phyloP scores from a whole-genome alignment of 2,329 filamentous ascomycete species.

The Colletotrichum cordylinicola region DNA sequence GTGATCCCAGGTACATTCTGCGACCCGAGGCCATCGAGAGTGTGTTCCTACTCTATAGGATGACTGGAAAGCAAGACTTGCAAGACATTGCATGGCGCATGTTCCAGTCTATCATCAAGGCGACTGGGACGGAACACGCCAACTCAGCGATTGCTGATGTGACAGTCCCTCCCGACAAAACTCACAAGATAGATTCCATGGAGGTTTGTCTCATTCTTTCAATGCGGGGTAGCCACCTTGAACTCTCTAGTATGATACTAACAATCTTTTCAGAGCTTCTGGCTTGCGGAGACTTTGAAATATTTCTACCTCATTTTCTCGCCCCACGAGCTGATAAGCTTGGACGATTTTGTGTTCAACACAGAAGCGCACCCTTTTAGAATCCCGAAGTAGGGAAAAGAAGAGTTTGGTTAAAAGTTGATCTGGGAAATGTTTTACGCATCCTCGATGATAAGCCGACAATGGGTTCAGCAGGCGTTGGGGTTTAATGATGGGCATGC shows the following conservation, averaged over 20 bases:
- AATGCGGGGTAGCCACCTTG: background rate
- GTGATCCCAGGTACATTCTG: slow-evolving; percentile 54
- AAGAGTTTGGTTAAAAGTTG: background rate
- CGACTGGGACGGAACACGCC: slow-evolving; percentile 51
- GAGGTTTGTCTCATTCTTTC: slow-evolving; percentile 26
- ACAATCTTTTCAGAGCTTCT: slow-evolving; percentile 62
- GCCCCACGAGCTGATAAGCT: slow-evolving; percentile 64
- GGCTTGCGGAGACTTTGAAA: slow-evolving; percentile 76
- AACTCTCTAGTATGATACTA: background rate
- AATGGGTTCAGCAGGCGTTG: background rate
- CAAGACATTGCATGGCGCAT: slow-evolving; percentile 60
- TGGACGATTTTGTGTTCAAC: slow-evolving; percentile 72
- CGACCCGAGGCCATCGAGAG: slow-evolving; percentile 59
- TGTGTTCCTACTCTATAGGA: slow-evolving; percentile 59
- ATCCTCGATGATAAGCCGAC: background rate
- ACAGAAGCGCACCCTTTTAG: slow-evolving; percentile 56
- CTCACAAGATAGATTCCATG: slow-evolving; percentile 43
- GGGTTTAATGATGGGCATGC: background rate
- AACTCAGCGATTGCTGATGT: slow-evolving; percentile 56
- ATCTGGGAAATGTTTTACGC: background rate
- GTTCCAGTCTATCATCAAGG: slow-evolving; percentile 51
- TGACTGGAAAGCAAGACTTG: slow-evolving; percentile 52
- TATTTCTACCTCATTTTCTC: slow-evolving; percentile 78
- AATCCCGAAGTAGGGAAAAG: background rate
- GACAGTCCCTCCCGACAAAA: slow-evolving; percentile 54